Evolutionary conservation across 441 rosid species (phyloP).

Genomic region (Bocquillonia castaneifolia): DNA sequence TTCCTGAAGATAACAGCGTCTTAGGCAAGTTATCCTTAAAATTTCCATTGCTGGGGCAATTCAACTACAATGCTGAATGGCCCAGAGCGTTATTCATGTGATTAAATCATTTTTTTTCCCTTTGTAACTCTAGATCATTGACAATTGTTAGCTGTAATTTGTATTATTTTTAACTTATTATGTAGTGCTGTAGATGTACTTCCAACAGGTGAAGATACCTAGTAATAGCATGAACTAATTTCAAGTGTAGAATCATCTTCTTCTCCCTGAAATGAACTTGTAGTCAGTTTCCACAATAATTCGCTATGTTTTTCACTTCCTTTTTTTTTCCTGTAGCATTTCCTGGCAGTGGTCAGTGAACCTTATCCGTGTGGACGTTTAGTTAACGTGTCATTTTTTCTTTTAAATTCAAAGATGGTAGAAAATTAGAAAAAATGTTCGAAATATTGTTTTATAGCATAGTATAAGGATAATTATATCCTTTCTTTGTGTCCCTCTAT

Average conservation of each 20-base stretch:
- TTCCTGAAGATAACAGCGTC: slow-evolving; percentile 27
- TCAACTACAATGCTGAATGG: slow-evolving; percentile 24
- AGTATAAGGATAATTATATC: too few species aligned
- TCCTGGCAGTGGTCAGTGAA: too few species aligned
- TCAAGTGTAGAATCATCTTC: slow-evolving; percentile 16
- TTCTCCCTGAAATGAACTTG: background rate
- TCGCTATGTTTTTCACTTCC: background rate
- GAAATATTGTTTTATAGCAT: too few species aligned
- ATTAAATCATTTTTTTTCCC: background rate
- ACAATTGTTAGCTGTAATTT: slow-evolving; percentile 14
- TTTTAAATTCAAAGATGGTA: too few species aligned
- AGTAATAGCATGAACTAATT: slow-evolving; percentile 17
- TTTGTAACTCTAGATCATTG: slow-evolving; percentile 6
- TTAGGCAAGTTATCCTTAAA: background rate
- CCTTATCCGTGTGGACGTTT: too few species aligned
- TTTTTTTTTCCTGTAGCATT: background rate
- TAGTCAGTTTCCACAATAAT: background rate
- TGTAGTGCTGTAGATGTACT: background rate
- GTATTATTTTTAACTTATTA: slow-evolving; percentile 18
- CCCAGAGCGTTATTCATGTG: slow-evolving; percentile 9
- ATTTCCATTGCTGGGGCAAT: slow-evolving; percentile 6
- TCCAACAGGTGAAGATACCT: background rate
- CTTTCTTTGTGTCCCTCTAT: too few species aligned
- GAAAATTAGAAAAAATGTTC: too few species aligned
- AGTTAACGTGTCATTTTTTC: too few species aligned